phyloP scores from a whole-genome alignment of 345 rosid genomes.

The Acer saccharum region DNA sequence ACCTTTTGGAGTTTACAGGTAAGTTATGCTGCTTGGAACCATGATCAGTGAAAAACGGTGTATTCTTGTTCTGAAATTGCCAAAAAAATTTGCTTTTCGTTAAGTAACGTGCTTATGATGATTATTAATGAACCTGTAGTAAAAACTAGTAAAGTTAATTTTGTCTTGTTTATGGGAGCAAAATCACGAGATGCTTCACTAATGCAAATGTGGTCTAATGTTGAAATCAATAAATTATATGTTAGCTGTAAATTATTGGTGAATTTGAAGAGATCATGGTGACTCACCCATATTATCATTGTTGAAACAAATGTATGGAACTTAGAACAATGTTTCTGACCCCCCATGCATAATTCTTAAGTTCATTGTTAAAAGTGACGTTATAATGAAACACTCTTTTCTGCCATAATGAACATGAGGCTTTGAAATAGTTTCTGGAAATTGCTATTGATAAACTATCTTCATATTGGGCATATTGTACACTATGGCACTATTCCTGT shows the following conservation, averaged over 20 bases:
- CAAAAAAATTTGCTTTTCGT: not conserved
- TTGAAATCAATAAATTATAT: not conserved
- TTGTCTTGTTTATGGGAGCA: not conserved
- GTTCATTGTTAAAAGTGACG: not conserved
- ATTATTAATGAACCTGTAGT: not conserved
- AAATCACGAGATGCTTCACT: not conserved
- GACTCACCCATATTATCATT: not conserved
- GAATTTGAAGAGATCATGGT: conserved; percentile 10
- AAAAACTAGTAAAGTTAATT: not conserved
- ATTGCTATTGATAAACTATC: not conserved
- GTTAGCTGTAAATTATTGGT: not conserved
- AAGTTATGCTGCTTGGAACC: conserved; percentile 20
- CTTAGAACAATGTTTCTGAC: not conserved
- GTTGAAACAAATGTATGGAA: not conserved
- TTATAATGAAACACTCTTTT: not conserved
- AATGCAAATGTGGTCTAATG: conserved; percentile 1
- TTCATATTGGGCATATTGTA: not conserved
- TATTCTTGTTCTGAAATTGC: not conserved
- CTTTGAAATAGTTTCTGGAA: not conserved
- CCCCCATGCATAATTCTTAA: not conserved
- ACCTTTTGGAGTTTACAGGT: conserved; percentile 99
- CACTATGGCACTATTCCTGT: not conserved
- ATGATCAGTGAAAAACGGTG: not conserved
- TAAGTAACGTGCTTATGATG: not conserved
- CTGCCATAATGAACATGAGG: not conserved